Percentiles rank a stretch among this genome's conserved stretches.
Conservation (phyloP, 768 basidiomycete species). For the Mycena kentingensis region DNA sequence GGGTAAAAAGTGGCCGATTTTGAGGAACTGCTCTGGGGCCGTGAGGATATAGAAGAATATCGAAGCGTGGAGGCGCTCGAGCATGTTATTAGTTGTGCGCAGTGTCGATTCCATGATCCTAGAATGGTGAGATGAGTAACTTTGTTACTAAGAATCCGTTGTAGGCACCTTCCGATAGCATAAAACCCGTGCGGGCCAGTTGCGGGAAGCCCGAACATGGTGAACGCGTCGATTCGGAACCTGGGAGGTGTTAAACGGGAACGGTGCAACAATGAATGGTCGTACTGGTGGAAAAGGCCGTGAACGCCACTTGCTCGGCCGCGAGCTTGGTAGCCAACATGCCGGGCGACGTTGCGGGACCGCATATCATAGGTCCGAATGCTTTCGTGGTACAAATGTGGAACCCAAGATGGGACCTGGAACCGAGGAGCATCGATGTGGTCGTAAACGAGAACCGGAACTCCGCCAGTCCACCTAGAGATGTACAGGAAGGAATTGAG, state of each 20-base stretch:
- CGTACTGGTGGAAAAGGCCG: conserved; percentile 84
- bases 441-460: conserved; percentile 83
- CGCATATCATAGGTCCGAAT: conserved; percentile 57
- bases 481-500: conserved; percentile 80
- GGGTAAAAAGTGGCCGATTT: conserved; percentile 90
- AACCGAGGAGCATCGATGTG: conserved; percentile 52
- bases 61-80: conserved; percentile 95
- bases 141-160: neutral
- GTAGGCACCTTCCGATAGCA: conserved; percentile 78
- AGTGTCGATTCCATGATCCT: conserved; percentile 87
- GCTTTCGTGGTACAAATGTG: conserved; percentile 43
- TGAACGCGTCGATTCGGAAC: conserved; percentile 93
- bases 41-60: conserved; percentile 94
- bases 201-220: conserved; percentile 85
- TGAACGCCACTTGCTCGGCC: conserved; percentile 88
- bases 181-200: conserved; percentile 94
- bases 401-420: conserved; percentile 47
- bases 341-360: conserved; percentile 67
- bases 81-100: conserved; percentile 88
- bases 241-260: conserved; percentile 39
- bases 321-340: conserved; percentile 71
- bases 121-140: conserved; percentile 6
- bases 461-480: conserved; percentile 68
- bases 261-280: neutral
- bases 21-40: conserved; percentile 65